Base-by-base conservation (phyloP, 345 rosid genomes). In the Erodium maritimum region DNA sequence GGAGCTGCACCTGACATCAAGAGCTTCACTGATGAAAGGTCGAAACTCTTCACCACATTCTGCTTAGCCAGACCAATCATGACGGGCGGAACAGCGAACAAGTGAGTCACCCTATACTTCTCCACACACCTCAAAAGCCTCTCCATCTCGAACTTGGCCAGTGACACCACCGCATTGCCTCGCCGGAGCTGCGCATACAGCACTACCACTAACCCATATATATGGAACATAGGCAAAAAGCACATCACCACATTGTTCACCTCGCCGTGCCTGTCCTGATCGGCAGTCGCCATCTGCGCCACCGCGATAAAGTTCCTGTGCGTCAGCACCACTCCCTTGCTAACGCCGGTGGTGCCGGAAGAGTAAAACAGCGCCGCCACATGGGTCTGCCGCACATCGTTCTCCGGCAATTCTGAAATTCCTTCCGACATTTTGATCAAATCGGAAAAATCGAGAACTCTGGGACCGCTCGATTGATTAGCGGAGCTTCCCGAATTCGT, bases 1-100 rank as follows among this genome's bases (percentile, higher is more conserved):
- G 84, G 81, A 23, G 84, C 84, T 0, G 79, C 84, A 50, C 81
- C 78, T 3, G 73, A 79, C 4, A 67, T 66, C 20, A 76, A 58
- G 12, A 58, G 50, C 73, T 59, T 58, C 71, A 79, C 63, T 0
- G 79, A 71, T 13, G 77, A 71, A 21, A 74, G 55, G 60, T 76
- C 81, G 53, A 71, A 67, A 65, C 71, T 71, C 29, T 65, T 71
- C 53, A 63, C 64, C 57, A 3, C 42, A 19, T 29, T 19, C 54
- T 56, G 50, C 63, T 77, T 77, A 14, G 73, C 70, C 66, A 74
- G 60, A 17, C 66, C 72, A 52, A 72, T 66, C 58, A 72, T 61
- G n/a, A 79, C 67, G 5, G 81, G 79, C 13, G 84, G 84, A 10
- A 66, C 84, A 24, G 57, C 75, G 64, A 54, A 71, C 69, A 67